These are phyloP conservation scores for Peziza echinospora DNA, from an alignment of 495 filamentous ascomycete genomes.

Conservation along the genomic window DNA sequence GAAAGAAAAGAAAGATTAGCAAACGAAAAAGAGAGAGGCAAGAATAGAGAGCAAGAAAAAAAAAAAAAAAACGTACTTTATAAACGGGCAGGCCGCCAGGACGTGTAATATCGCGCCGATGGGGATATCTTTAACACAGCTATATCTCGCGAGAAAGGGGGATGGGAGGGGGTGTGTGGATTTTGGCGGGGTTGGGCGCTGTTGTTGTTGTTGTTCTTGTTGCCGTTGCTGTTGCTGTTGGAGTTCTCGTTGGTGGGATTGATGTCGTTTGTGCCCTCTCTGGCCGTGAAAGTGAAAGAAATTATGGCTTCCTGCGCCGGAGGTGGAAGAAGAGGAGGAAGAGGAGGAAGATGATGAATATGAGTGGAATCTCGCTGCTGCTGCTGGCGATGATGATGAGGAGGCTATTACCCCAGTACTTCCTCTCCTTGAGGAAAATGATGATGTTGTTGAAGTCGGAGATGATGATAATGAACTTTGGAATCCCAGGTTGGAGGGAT, in stretches of 20 bases:
- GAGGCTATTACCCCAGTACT: too few relatives aligned
- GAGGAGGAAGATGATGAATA: too few relatives aligned
- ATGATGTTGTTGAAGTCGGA: too few relatives aligned
- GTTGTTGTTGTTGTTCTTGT: background rate
- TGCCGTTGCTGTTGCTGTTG: background rate
- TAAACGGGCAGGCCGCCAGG: slow-evolving; percentile 12
- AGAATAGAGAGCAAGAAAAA: background rate
- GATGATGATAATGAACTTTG: too few relatives aligned
- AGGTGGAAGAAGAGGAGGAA: too few relatives aligned
- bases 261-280: background rate
- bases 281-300: too few relatives aligned
- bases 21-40: too few relatives aligned
- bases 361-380: too few relatives aligned
- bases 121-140: slow-evolving; percentile 15
- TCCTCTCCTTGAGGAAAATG: too few relatives aligned
- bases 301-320: too few relatives aligned
- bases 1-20: slow-evolving; percentile 1
- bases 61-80: slow-evolving; percentile 4
- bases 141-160: slow-evolving; percentile 16
- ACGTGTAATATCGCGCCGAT: slow-evolving; percentile 17
- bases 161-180: slow-evolving; percentile 12
- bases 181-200: background rate
- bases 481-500: too few relatives aligned
- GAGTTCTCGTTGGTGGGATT: background rate
- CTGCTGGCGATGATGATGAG: too few relatives aligned